These are phyloP conservation scores for Telopea speciosissima DNA, from an alignment of 177 flowering plant genomes.

Conservation along the genomic window DNA sequence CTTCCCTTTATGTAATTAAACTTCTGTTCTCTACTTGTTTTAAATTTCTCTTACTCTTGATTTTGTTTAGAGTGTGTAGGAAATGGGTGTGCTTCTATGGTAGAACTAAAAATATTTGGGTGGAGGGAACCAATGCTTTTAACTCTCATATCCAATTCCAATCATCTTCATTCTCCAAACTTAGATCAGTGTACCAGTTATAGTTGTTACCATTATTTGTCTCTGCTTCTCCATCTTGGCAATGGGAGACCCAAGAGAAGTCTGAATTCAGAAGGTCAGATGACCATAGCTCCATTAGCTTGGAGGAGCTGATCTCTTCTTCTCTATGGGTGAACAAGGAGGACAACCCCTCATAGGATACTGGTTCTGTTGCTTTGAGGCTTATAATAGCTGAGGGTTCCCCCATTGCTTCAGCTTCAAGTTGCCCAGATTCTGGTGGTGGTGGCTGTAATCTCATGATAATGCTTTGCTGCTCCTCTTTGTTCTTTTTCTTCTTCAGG, in stretches of 20 bases:
- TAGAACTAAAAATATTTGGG: no score
- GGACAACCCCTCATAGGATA: neutral
- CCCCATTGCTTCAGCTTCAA: neutral
- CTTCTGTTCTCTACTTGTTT: no score
- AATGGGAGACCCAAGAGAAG: neutral
- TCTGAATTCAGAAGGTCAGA: conserved; percentile 2
- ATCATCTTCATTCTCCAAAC: no score
- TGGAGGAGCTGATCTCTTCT: neutral
- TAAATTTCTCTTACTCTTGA: no score
- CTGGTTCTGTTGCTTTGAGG: neutral
- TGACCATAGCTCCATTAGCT: neutral
- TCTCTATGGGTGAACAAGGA: no score
- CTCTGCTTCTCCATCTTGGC: no score
- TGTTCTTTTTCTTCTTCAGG: neutral
- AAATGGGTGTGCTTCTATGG: no score
- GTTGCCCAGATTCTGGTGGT: neutral
- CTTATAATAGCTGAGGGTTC: neutral
- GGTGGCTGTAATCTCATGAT: neutral
- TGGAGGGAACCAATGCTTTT: no score
- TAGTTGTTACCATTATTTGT: neutral
- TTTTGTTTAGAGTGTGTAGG: no score
- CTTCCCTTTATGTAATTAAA: no score
- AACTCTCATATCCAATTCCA: no score
- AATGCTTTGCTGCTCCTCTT: neutral
- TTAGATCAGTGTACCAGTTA: neutral